Percentiles rank a stretch among this genome's conserved stretches.
Conservation (phyloP, 2,329 filamentous ascomycete species). For the Epichloe uncinata region DNA sequence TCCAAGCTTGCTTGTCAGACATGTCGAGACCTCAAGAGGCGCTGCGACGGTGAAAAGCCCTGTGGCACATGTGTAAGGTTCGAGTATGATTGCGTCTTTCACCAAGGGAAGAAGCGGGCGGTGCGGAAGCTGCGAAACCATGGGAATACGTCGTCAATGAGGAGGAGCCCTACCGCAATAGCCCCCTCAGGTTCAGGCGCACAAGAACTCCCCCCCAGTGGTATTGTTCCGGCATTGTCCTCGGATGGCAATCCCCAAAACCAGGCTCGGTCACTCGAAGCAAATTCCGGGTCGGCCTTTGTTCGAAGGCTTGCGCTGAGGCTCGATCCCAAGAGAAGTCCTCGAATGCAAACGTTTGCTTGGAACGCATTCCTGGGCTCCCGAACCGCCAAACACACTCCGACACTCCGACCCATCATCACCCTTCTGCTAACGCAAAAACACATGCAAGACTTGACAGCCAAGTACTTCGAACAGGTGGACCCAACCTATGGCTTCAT, state of each 20-base stretch:
- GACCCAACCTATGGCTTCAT: conserved; percentile 40
- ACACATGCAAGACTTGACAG: conserved; percentile 28
- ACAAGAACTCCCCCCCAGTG: background rate
- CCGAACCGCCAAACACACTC: conserved; percentile 20
- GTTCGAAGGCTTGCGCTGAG: conserved; percentile 36
- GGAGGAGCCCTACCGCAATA: background rate
- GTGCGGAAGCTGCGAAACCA: background rate
- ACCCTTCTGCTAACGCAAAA: background rate
- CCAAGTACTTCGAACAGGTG: conserved; percentile 38
- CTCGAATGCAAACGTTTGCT: conserved; percentile 39
- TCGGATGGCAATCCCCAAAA: conserved; percentile 11
- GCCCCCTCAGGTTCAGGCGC: background rate
- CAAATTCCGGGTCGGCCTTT: conserved; percentile 44
- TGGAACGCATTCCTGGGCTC: conserved; percentile 34
- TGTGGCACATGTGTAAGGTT: conserved; percentile 40
- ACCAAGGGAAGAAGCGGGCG: conserved; percentile 6
- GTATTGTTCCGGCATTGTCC: background rate
- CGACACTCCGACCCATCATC: background rate
- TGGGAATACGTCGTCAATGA: background rate
- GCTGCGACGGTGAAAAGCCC: conserved; percentile 39
- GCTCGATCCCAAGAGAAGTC: conserved; percentile 38
- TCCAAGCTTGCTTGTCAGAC: conserved; percentile 34
- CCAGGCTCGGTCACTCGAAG: conserved; percentile 24
- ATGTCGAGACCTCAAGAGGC: conserved; percentile 41
- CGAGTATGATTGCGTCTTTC: conserved; percentile 39